Evolutionary conservation across 2,329 filamentous ascomycete genomes (phyloP).

Genomic region (Falciphora oryzae): DNA sequence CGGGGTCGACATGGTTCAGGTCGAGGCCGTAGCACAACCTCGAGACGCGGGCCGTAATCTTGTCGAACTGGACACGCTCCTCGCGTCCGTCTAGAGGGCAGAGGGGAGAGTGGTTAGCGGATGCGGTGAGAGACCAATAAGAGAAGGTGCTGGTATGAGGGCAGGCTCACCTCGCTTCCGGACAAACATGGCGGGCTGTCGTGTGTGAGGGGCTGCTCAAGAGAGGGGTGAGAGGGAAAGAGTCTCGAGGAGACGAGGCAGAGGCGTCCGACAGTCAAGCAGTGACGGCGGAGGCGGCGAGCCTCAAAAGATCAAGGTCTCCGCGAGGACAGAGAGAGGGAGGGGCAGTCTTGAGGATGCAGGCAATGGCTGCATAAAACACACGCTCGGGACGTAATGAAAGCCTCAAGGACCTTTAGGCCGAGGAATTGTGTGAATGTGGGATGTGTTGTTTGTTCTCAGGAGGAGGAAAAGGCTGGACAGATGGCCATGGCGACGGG

Average conservation of each 20-base stretch:
- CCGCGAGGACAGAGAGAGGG: neutral
- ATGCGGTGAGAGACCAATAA: neutral
- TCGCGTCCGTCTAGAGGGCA: conserved; percentile 82
- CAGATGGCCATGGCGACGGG: neutral
- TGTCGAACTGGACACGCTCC: conserved; percentile 99
- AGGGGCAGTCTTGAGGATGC: neutral
- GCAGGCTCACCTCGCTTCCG: conserved; percentile 53
- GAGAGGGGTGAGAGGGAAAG: neutral
- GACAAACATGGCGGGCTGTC: conserved; percentile 46
- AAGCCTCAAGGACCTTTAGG: neutral
- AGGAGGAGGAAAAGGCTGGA: neutral
- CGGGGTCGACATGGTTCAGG: conserved; percentile 89
- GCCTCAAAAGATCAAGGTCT: neutral
- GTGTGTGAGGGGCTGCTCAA: conserved; percentile 5
- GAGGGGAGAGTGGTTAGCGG: conserved; percentile 18
- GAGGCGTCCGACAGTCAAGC: neutral
- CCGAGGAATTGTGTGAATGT: neutral
- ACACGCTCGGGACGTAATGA: neutral
- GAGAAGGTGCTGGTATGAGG: neutral
- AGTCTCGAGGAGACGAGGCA: neutral
- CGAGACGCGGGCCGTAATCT: conserved; percentile 98
- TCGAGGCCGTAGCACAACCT: conserved; percentile 97
- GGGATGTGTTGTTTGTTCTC: neutral
- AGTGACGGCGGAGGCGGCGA: conserved; percentile 1
- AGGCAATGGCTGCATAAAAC: conserved; percentile 1